Conservation (phyloP, 192 early-diverging fungal genomes). For the Chytriomyces hyalinus region DNA sequence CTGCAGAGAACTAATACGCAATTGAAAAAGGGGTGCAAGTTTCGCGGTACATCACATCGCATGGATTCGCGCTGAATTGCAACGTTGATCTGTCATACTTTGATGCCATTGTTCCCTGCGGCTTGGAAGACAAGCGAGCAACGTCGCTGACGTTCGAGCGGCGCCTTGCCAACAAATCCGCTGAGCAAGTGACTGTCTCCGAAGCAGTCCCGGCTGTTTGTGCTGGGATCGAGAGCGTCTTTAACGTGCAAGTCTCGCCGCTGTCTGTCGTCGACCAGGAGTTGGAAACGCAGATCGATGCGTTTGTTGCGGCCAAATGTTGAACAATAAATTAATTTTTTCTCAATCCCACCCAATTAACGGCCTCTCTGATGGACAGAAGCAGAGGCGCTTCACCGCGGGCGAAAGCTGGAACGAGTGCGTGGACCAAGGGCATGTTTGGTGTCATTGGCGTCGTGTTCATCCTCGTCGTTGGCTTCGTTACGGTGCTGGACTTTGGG, state of each 20-base stretch:
- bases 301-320: constrained; percentile 7
- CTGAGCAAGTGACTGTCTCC: constrained; percentile 42
- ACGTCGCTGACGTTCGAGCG: constrained; percentile 73
- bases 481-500: too few species aligned
- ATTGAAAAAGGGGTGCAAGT: constrained; percentile 75
- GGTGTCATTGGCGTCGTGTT: too few species aligned
- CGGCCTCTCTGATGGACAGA: too few species aligned
- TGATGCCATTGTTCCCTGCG: constrained; percentile 88
- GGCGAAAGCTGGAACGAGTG: too few species aligned
- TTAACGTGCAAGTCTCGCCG: constrained; percentile 48
- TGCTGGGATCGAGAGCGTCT: constrained; percentile 53
- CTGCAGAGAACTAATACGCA: background rate
- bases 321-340: too few species aligned
- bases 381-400: too few species aligned
- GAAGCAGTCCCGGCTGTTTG: constrained; percentile 62
- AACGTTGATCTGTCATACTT: constrained; percentile 88
- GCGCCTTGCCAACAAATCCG: background rate
- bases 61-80: constrained; percentile 96
- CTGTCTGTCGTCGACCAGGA: constrained; percentile 41
- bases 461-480: too few species aligned
- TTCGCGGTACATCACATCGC: constrained; percentile 83
- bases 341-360: too few species aligned
- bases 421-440: too few species aligned
- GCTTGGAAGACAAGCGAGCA: constrained; percentile 75
- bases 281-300: constrained; percentile 44